Percentiles rank a stretch among this genome's conserved stretches.
phyloP scores from a whole-genome alignment of 495 filamentous ascomycete species.

The Eremomyces bilateralis region DNA sequence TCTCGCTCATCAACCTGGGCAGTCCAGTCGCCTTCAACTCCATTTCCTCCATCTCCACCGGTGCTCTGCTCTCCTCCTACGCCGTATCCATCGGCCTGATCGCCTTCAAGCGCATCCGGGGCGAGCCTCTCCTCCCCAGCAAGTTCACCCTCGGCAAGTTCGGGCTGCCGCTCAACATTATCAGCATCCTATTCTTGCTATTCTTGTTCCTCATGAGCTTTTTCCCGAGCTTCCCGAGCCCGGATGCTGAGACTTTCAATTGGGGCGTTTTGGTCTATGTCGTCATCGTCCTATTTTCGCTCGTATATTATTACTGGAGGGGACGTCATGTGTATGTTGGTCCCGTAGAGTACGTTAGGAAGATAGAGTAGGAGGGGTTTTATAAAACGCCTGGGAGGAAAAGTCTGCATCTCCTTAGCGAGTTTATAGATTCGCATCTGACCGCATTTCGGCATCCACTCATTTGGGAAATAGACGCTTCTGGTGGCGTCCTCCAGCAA shows the following conservation, averaged over 20 bases:
- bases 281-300: slow-evolving; percentile 10
- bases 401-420: too few species aligned
- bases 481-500: too few species aligned
- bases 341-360: neutral
- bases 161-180: neutral
- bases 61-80: neutral
- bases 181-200: neutral
- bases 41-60: neutral
- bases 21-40: neutral
- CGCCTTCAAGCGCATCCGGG: neutral
- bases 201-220: neutral
- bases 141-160: neutral
- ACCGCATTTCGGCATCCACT: too few species aligned
- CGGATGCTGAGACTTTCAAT: neutral
- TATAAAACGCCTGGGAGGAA: too few species aligned
- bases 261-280: slow-evolving; percentile 11
- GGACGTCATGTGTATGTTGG: slow-evolving; percentile 11
- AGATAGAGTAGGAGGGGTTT: neutral
- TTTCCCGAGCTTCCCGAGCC: neutral
- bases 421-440: too few species aligned
- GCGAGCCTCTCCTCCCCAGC: neutral
- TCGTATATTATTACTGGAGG: slow-evolving; percentile 9
- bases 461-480: too few species aligned
- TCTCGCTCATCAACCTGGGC: neutral
- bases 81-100: neutral